phyloP scores from a whole-genome alignment of 345 rosid genomes.

The Limnanthes douglasii region DNA sequence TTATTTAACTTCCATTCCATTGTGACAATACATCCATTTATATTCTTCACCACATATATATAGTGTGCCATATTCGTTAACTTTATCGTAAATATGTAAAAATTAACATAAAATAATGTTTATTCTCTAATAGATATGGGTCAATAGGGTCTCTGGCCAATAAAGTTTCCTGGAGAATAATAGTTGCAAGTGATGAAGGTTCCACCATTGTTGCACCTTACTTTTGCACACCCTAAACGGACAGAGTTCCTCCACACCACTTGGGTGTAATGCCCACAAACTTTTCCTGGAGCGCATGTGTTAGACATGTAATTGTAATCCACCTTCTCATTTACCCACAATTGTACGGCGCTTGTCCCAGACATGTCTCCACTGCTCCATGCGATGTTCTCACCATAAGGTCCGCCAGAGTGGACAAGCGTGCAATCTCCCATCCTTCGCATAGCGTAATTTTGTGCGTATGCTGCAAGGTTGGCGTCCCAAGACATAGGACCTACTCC shows the following conservation, averaged over 20 bases:
- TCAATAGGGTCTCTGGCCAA: constrained; percentile 27
- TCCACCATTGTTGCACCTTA: constrained; percentile 31
- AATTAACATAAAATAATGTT: too few species aligned
- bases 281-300: constrained; percentile 20
- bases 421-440: constrained; percentile 19
- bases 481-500: constrained; percentile 27
- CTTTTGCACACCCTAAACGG: constrained; percentile 48
- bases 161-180: constrained; percentile 34
- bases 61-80: too few species aligned
- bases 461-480: constrained; percentile 27
- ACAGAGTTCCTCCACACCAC: constrained; percentile 53
- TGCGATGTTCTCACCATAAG: constrained; percentile 45
- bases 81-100: too few species aligned
- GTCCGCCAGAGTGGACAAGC: constrained; percentile 28
- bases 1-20: too few species aligned
- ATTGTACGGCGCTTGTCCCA: constrained; percentile 22
- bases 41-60: too few species aligned
- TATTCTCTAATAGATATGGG: too few species aligned
- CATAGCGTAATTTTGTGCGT: constrained; percentile 21
- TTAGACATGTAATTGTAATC: constrained; percentile 26
- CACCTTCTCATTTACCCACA: constrained; percentile 44
- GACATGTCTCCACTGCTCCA: constrained; percentile 18
- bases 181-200: constrained; percentile 46
- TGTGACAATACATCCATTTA: too few species aligned
- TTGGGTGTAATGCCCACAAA: constrained; percentile 53